These are phyloP conservation scores for Trametes pubescens DNA, from an alignment of 1,284 basidiomycete genomes.

Conservation along the genomic window DNA sequence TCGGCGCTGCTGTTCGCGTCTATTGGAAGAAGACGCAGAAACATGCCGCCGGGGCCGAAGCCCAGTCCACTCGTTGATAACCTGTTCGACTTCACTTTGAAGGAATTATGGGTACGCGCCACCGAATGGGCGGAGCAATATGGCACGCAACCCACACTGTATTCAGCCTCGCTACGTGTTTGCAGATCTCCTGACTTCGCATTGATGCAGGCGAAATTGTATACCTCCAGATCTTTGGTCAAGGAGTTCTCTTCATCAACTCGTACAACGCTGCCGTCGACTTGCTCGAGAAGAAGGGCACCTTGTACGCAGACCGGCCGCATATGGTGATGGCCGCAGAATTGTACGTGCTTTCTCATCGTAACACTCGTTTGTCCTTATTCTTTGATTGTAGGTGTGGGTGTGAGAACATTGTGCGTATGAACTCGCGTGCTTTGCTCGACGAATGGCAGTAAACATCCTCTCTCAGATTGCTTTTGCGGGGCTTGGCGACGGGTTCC, in stretches of 20 bases:
- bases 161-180: neutral
- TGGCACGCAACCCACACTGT: conserved; percentile 29
- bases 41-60: conserved; percentile 66
- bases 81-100: conserved; percentile 60
- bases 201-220: conserved; percentile 51
- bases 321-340: conserved; percentile 67
- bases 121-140: conserved; percentile 41
- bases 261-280: conserved; percentile 63
- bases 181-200: neutral
- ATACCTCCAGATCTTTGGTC: conserved; percentile 70
- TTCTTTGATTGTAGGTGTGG: conserved; percentile 52
- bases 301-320: conserved; percentile 75
- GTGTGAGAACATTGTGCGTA: conserved; percentile 67
- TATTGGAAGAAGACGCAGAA: neutral
- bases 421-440: too few relatives aligned
- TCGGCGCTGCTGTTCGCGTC: neutral
- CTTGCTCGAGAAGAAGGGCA: conserved; percentile 69
- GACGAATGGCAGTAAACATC: neutral
- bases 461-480: neutral
- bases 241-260: conserved; percentile 70
- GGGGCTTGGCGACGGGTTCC: neutral
- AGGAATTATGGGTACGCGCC: conserved; percentile 51
- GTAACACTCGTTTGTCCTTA: neutral
- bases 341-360: conserved; percentile 44
- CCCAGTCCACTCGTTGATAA: conserved; percentile 71